Evolutionary conservation across 2,329 filamentous ascomycete genomes (phyloP).

Genomic region (Ceratocystis variospora): DNA sequence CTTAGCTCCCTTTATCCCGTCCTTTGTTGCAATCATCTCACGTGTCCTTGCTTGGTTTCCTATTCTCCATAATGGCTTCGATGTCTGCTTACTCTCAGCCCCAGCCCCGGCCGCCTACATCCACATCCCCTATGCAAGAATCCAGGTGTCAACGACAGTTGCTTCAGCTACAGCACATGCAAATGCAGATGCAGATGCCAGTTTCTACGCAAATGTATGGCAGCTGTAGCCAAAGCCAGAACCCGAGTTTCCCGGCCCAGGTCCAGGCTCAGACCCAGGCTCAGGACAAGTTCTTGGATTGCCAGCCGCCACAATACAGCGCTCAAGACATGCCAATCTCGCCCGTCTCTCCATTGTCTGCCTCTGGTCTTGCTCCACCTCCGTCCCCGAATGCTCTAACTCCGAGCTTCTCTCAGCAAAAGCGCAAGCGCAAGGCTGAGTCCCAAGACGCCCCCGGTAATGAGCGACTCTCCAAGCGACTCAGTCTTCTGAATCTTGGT

Average conservation of each 20-base stretch:
- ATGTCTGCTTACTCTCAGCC: conserved; percentile 12
- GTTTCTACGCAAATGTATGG: background rate
- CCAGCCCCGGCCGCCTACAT: conserved; percentile 6
- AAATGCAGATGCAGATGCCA: conserved; percentile 3
- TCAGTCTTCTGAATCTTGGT: conserved; percentile 75
- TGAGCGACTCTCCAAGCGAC: conserved; percentile 69
- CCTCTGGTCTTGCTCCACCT: background rate
- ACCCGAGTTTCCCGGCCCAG: background rate
- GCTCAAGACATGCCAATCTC: background rate
- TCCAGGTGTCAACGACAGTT: conserved; percentile 7
- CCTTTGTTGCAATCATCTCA: background rate
- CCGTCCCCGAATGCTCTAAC: too few species aligned
- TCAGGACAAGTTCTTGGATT: background rate
- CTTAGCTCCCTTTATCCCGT: background rate
- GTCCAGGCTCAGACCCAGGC: background rate
- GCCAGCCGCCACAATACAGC: background rate
- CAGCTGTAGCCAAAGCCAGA: too few species aligned
- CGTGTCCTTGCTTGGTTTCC: background rate
- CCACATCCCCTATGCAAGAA: background rate
- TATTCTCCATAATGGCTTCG: conserved; percentile 4
- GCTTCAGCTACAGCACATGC: conserved; percentile 4
- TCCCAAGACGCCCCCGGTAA: conserved; percentile 38
- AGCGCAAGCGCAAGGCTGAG: conserved; percentile 39
- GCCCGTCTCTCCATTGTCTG: background rate
- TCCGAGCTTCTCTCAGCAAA: conserved; percentile 25